Evolutionary conservation across 106 monocot genomes (phyloP).

Genomic region (Gastrodia elata): DNA sequence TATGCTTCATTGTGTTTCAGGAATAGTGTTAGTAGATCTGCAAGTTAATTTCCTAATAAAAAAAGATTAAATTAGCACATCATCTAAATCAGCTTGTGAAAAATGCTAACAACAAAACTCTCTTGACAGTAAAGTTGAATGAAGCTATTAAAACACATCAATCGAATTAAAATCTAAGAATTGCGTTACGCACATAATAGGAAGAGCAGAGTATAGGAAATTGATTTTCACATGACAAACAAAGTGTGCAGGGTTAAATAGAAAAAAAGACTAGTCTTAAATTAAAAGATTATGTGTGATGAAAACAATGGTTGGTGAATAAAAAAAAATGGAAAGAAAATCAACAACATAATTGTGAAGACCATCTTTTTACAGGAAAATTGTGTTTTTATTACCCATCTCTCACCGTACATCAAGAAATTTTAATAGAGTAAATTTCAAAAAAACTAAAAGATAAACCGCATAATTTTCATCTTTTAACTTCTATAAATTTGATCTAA

Average conservation of each 20-base stretch:
- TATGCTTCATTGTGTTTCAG: not conserved
- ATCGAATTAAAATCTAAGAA: not conserved
- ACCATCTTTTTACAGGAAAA: too few species aligned
- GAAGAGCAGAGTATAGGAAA: not conserved
- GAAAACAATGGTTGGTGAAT: not conserved
- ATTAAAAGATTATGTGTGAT: not conserved
- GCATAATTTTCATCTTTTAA: too few species aligned
- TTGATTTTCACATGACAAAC: not conserved
- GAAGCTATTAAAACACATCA: not conserved
- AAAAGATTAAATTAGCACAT: conserved; percentile 4
- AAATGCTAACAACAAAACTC: not conserved
- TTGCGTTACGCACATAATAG: not conserved
- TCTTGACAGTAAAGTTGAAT: not conserved
- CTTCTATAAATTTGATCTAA: too few species aligned
- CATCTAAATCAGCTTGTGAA: not conserved
- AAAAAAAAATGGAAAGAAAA: not conserved
- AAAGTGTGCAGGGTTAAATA: not conserved
- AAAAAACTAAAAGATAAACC: too few species aligned
- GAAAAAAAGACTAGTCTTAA: not conserved
- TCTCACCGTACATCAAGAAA: too few species aligned
- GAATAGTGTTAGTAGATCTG: not conserved
- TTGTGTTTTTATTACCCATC: too few species aligned
- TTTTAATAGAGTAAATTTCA: too few species aligned
- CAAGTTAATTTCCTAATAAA: not conserved
- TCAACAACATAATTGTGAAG: too few species aligned